Evolutionary conservation across 768 basidiomycete species (phyloP), one percentile per base, ranked within the genome.

Genomic region (Podaxis sp.): DNA sequence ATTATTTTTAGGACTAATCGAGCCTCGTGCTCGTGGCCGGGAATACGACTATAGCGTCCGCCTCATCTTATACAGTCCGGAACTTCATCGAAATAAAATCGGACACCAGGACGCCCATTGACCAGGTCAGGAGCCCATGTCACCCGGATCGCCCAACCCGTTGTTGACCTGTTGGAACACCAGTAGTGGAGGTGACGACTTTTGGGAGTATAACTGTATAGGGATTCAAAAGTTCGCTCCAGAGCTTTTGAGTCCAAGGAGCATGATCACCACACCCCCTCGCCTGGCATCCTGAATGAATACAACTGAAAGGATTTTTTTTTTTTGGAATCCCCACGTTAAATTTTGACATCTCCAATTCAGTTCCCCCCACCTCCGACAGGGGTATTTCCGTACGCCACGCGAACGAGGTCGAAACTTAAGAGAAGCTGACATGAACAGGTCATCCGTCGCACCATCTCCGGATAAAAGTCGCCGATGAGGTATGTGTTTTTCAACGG

Each of bases 381-480:
- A 15, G 4, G 41, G 9, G n/a, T 27, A 50, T 50, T 22, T 50
- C 57, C 49, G 11, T 38, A 5, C 4, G 9, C 54, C 54, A 55
- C 54, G 33, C 54, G n/a, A 55, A 22, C 54, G 54, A 55, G 24
- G 37, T 25, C 15, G n/a, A 13, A 24, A 2, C 25, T 55, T 25
- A 19, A 22, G 38, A 19, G n/a, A 29, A 38, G 37, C 36, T 55
- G 54, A 11, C 19, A 22, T 6, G 38, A 37, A 19, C n/a, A 22
- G 24, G 17, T 38, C 24, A 50, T 40, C 11, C 38, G 17, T 19
- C 59, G 50, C 59, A 22, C 41, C 40, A 60, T 41, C 51, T 12
- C 59, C 59, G 59, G 59, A n/a, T 24, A 47, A 60, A 43, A 43
- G 40, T 52, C 50, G 25, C 22, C 27, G 6, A 29, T 52, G 59